These are phyloP conservation scores for Marasmius tenuissimus DNA, from an alignment of 1,284 basidiomycete species.

Conservation along the genomic window DNA sequence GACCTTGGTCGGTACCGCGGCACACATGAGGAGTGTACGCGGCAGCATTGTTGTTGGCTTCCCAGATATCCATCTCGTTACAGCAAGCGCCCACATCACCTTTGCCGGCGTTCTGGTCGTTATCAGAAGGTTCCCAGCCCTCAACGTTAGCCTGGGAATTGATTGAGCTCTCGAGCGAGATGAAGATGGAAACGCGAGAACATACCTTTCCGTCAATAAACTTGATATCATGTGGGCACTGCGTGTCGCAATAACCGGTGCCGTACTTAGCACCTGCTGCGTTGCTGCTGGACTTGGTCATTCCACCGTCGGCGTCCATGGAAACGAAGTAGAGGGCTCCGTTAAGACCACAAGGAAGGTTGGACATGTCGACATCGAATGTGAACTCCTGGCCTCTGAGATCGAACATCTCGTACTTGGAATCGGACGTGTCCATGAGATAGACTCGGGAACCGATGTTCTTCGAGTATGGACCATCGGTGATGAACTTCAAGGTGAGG, in stretches of 20 bases:
- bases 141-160: conserved; percentile 31
- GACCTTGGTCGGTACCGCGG: background rate
- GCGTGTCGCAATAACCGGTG: conserved; percentile 51
- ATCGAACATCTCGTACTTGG: conserved; percentile 40
- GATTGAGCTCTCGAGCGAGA: background rate
- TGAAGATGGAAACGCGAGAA: background rate
- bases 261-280: conserved; percentile 54
- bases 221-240: conserved; percentile 51
- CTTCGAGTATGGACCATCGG: conserved; percentile 26
- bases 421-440: conserved; percentile 33
- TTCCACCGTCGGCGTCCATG: conserved; percentile 45
- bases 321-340: conserved; percentile 32
- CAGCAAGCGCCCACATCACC: conserved; percentile 38
- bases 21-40: conserved; percentile 36
- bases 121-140: conserved; percentile 25
- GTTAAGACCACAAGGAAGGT: conserved; percentile 29
- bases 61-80: conserved; percentile 44
- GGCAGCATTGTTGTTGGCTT: conserved; percentile 33
- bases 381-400: conserved; percentile 46
- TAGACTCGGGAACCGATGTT: conserved; percentile 60
- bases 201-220: conserved; percentile 46
- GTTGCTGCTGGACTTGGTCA: conserved; percentile 37
- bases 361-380: conserved; percentile 41
- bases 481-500: conserved; percentile 52
- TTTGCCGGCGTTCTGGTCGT: conserved; percentile 9